Percentiles rank a stretch among this genome's conserved stretches.
phyloP scores from a whole-genome alignment of 2,329 filamentous ascomycete genomes.

The Talaromyces sp. region DNA sequence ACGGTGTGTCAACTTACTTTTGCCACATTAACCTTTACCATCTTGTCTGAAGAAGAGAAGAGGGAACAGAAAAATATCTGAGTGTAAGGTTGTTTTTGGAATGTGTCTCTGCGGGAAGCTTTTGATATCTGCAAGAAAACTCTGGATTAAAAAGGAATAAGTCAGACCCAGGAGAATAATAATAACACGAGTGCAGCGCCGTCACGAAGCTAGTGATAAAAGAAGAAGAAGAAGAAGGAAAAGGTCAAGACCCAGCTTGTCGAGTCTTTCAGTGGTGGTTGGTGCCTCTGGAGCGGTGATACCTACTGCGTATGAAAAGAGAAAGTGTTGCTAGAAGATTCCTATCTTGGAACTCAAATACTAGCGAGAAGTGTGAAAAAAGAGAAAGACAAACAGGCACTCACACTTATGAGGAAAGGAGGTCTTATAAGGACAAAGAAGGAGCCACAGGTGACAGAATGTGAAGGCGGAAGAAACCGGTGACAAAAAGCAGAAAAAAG shows the following conservation, averaged over 20 bases:
- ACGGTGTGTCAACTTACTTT: neutral
- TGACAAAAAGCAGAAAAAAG: neutral
- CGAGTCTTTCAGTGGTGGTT: neutral
- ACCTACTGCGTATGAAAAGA: neutral
- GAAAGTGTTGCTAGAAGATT: neutral
- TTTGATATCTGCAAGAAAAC: neutral
- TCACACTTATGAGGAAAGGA: neutral
- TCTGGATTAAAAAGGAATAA: neutral
- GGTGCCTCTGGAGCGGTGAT: neutral
- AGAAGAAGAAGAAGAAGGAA: neutral
- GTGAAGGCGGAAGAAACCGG: neutral
- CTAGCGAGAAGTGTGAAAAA: neutral
- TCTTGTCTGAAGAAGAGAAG: neutral
- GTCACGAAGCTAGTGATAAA: neutral
- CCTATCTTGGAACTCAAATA: neutral
- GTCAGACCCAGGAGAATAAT: neutral
- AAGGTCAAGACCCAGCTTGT: neutral
- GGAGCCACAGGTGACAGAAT: neutral
- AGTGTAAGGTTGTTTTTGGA: neutral
- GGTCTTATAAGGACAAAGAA: neutral
- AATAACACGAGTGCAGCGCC: neutral
- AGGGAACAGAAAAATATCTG: neutral
- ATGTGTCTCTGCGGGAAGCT: neutral
- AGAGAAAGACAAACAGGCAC: neutral
- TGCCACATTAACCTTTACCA: neutral